These are phyloP conservation scores for Coniochaeta sp. DNA, from an alignment of 2,329 filamentous ascomycete genomes.

Conservation along the genomic window DNA sequence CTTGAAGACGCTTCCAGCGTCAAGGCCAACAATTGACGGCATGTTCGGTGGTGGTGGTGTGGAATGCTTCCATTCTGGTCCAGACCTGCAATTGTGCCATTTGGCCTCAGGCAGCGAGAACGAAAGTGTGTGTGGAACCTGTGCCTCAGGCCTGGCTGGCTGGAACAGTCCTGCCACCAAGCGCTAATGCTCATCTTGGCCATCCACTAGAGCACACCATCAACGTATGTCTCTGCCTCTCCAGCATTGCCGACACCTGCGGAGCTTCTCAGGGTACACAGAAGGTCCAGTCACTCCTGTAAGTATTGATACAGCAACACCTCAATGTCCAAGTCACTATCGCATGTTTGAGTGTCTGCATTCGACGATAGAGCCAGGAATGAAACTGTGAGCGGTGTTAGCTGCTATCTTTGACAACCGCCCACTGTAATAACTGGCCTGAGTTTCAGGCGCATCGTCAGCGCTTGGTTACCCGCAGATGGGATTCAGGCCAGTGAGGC, in stretches of 20 bases:
- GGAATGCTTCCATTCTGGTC: conserved; percentile 1
- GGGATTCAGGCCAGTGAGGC: background rate
- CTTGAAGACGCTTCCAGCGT: conserved; percentile 27
- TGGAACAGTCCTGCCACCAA: background rate
- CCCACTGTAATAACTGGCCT: background rate
- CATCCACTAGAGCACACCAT: background rate
- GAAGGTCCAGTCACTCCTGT: too few relatives aligned
- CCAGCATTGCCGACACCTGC: background rate
- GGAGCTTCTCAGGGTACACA: conserved; percentile 2
- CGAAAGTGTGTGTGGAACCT: background rate
- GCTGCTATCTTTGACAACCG: background rate
- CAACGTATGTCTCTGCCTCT: conserved; percentile 4
- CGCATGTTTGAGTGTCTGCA: background rate
- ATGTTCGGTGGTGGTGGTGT: background rate
- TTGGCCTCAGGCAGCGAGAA: background rate
- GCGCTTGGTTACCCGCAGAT: background rate
- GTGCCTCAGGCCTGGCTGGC: background rate
- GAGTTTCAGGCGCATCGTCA: background rate
- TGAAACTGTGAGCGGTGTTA: conserved; percentile 11
- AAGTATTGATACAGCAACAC: conserved; percentile 12
- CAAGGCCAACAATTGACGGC: conserved; percentile 8
- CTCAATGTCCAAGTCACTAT: conserved; percentile 11
- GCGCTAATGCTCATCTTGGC: background rate
- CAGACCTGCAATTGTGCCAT: background rate
- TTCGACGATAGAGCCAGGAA: conserved; percentile 4